Conservation (phyloP, 2,329 filamentous ascomycete genomes). For the Corinectria fuckeliana region DNA sequence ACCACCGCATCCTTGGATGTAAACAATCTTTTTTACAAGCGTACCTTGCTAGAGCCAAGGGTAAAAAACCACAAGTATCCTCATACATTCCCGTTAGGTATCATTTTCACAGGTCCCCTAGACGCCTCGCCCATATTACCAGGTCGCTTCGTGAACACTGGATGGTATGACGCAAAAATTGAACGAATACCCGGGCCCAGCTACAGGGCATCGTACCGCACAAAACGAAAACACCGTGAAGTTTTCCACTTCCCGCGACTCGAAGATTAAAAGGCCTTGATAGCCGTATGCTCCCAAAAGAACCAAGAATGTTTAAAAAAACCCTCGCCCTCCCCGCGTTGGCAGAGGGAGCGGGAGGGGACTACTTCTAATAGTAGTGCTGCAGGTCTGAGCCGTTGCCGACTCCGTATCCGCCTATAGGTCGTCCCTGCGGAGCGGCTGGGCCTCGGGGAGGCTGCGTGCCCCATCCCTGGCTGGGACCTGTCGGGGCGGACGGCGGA, state of each 20-base stretch:
- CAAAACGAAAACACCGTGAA: not conserved
- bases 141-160: not conserved
- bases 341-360: not conserved
- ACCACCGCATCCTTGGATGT: not conserved
- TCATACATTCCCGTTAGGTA: constrained; percentile 10
- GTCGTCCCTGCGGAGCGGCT: constrained; percentile 30
- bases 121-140: constrained; percentile 26
- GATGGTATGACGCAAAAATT: constrained; percentile 2
- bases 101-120: constrained; percentile 18
- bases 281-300: constrained; percentile 15
- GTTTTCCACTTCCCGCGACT: not conserved
- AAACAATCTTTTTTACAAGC: not conserved
- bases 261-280: not conserved
- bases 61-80: not conserved
- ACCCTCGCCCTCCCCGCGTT: not conserved
- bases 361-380: constrained; percentile 38
- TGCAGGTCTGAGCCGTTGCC: constrained; percentile 35
- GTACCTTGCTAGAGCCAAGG: not conserved
- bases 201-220: constrained; percentile 2
- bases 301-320: constrained; percentile 11
- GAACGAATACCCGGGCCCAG: constrained; percentile 6
- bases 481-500: constrained; percentile 28
- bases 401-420: constrained; percentile 32
- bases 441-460: constrained; percentile 33
- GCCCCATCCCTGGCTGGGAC: constrained; percentile 31